These are phyloP conservation scores for Oryza coarctata DNA, from an alignment of 176 grass and related monocot genomes.

Conservation along the genomic window DNA sequence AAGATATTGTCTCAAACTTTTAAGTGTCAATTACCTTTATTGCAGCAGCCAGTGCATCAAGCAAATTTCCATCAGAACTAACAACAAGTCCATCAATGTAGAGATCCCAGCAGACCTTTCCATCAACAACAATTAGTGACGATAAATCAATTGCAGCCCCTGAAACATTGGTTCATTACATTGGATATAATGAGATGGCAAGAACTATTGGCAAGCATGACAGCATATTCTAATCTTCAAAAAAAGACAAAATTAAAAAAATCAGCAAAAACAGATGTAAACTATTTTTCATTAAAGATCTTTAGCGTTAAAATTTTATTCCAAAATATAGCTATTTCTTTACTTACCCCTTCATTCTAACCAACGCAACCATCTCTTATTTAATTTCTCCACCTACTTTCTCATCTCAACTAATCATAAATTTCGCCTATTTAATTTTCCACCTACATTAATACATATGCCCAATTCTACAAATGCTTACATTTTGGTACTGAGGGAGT, in stretches of 20 bases:
- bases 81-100: slow-evolving; percentile 80
- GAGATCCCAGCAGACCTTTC: slow-evolving; percentile 95
- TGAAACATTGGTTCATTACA: slow-evolving; percentile 38
- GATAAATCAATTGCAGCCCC: slow-evolving; percentile 87
- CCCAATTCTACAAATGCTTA: no score
- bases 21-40: slow-evolving; percentile 63
- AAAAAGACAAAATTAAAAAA: slow-evolving; percentile 2
- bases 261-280: neutral
- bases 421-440: no score
- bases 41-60: slow-evolving; percentile 77
- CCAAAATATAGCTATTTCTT: no score
- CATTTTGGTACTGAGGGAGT: neutral
- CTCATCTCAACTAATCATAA: no score
- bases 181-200: slow-evolving; percentile 15
- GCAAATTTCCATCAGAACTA: slow-evolving; percentile 95
- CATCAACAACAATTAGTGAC: slow-evolving; percentile 77
- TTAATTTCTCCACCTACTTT: no score
- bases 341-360: no score
- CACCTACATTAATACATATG: no score
- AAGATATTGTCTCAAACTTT: slow-evolving; percentile 6
- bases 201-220: neutral
- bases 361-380: no score
- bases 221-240: neutral
- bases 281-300: neutral
- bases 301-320: no score